Percentiles rank a stretch among this genome's conserved stretches.
Conservation (phyloP, 2,329 filamentous ascomycete species). For the Alternaria hordeiaustralica region DNA sequence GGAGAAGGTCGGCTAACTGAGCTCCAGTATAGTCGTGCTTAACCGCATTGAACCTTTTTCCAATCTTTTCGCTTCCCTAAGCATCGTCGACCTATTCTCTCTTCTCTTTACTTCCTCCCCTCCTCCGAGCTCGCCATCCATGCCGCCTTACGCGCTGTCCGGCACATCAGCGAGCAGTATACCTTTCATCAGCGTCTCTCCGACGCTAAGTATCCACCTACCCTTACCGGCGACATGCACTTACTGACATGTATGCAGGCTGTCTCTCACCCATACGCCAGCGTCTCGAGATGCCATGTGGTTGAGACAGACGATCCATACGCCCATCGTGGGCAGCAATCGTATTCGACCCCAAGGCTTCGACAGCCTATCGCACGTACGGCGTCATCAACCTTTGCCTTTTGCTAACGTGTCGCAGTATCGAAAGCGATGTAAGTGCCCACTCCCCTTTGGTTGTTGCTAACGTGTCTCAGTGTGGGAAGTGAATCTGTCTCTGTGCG, state of each 20-base stretch:
- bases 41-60: neutral
- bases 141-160: neutral
- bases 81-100: neutral
- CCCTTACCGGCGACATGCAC: neutral
- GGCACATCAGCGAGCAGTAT: neutral
- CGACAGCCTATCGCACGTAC: neutral
- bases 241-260: neutral
- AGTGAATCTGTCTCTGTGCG: slow-evolving; percentile 14
- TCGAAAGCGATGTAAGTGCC: neutral
- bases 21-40: neutral
- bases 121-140: neutral
- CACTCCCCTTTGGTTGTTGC: neutral
- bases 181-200: neutral
- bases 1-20: neutral
- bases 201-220: neutral
- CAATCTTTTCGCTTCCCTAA: neutral
- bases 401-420: neutral
- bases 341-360: neutral
- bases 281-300: neutral
- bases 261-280: neutral
- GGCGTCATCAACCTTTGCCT: neutral
- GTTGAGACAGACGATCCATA: neutral
- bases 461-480: slow-evolving; percentile 1
- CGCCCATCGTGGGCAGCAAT: neutral
- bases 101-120: neutral